A percentile compares a stretch with the other conserved stretches of the same genome.
These are phyloP conservation scores for Chlamydomonas reinhardtii DNA, from an alignment of 163 green algal genomes.

Conservation along the genomic window DNA sequence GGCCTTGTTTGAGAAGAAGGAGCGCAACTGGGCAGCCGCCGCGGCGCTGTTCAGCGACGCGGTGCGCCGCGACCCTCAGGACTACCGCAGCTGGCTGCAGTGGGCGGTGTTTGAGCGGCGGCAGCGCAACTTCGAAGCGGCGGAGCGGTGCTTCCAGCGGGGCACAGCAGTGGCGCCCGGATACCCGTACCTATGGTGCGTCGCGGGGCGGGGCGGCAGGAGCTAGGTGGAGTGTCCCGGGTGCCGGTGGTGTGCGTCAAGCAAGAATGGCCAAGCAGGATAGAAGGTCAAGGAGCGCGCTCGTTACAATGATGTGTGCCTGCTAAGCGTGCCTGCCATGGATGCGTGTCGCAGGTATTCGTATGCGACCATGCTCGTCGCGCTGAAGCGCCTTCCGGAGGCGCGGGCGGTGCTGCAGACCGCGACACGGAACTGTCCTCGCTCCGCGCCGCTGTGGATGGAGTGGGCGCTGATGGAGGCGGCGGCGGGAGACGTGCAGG, in stretches of 20 bases:
- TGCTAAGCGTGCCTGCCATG: too few relatives aligned
- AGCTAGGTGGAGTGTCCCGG: too few relatives aligned
- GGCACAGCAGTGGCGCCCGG: slow-evolving; percentile 62
- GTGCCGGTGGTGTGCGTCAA: too few relatives aligned
- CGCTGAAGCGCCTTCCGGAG: slow-evolving; percentile 45
- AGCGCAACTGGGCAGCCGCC: slow-evolving; percentile 62
- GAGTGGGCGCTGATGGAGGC: slow-evolving; percentile 84
- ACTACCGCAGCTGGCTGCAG: slow-evolving; percentile 84
- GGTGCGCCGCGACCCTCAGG: slow-evolving; percentile 52
- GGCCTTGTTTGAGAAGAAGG: slow-evolving; percentile 81
- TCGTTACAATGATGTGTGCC: too few relatives aligned
- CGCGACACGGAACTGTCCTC: slow-evolving; percentile 67
- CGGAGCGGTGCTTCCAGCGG: slow-evolving; percentile 67
- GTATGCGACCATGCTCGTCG: slow-evolving; percentile 66
- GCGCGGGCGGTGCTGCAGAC: slow-evolving; percentile 65
- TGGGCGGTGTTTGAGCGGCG: slow-evolving; percentile 82
- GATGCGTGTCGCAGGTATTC: slow-evolving; percentile 50
- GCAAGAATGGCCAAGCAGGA: too few relatives aligned
- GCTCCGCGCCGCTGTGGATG: slow-evolving; percentile 78
- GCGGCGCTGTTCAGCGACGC: slow-evolving; percentile 65
- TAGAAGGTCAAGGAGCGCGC: too few relatives aligned
- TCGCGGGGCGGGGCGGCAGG: too few relatives aligned
- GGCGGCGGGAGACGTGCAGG: slow-evolving; percentile 54
- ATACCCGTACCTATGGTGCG: slow-evolving; percentile 78
- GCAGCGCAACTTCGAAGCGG: slow-evolving; percentile 57